Base-by-base conservation (phyloP, 768 basidiomycete genomes). In the Amanita jacksonii region DNA sequence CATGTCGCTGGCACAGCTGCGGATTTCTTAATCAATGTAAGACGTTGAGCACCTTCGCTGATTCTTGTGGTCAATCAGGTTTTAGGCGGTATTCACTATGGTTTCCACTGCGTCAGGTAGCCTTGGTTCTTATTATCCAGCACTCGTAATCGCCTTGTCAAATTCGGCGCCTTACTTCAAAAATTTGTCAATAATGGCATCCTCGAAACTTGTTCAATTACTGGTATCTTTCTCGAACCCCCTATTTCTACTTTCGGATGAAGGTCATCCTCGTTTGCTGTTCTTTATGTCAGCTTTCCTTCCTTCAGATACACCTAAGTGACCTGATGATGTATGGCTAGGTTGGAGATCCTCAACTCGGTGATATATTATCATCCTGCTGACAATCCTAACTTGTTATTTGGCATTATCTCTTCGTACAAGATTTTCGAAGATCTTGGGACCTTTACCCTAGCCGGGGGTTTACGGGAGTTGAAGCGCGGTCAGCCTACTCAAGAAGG, bases 221-320 rank as follows among this genome's bases (percentile, higher is more conserved):
- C 90, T 96, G 63, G 81, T 76, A 22, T 89, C 94, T 0, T 94
- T 99, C 58, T 82, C 90, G 4, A 88, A 83, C 47, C 88, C 96
- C 0, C 65, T 79, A 2, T 97, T 97, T 61, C 65, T 98, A 25
- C 64, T 99, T 15, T 81, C 87, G 2, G 96, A 98, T 50, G 96
- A 97, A 62, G 90, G 93, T 5, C 91, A 97, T 57, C 96, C 96
- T 1, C 67, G 96, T 49, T 64, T 97, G 23, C 72, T 97, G 24
- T 98, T 87, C 63, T 96, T 90, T 59, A 82, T 92, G 88, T 89
- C 49, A 49, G 20, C 13, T 35, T 33, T 30, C 18, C 13, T 40
- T 16, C 45, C 20, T 24, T 36, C 8, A 15, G 4, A 22, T 28
- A 6, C 27, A 28, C 36, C 9, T 9, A 19, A 12, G 19, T 13